Base-by-base conservation (phyloP, 768 basidiomycete genomes). In the Lepiota brunneoincarnata region DNA sequence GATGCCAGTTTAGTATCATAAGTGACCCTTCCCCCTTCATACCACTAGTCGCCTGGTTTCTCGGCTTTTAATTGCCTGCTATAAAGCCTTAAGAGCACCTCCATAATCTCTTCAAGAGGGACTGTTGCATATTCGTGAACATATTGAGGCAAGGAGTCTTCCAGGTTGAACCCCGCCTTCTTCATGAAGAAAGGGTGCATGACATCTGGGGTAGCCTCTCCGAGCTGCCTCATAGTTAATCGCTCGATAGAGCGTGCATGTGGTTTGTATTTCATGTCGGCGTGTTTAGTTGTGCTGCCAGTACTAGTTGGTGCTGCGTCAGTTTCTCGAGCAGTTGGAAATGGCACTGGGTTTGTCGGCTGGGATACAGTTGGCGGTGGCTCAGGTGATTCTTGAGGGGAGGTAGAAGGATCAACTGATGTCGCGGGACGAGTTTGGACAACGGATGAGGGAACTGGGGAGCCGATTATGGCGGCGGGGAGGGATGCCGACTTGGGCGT, bases 111-210 rank as follows among this genome's bases (percentile, higher is more conserved):
- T 69, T 92, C 91, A 44, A 93, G 70, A 2, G 92, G 89, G 52
- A 77, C 71, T n/a, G 89, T 87, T 5, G 88, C 92, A 57, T 89
- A 93, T 67, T 94, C 91, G 54, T 93, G 81, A 35, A 93, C 87
- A 61, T 91, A 92, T 59, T 89, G 88, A 11, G 91, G 91, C n/a
- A 93, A 64, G 0, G 89, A 85, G 58, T 91, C 89, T 64, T 91
- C 87, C 46, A 93, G 69, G 64, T 83, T 91, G 71, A 93, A 90
- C 0, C 90, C 88, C 1, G 89, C 83, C 63, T 83, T 88, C 63
- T 91, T 87, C 82, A 87, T 87, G 71, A 91, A 91, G 69, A 90
- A 89, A 2, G 87, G 87, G 65, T 88, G 89, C 89, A 88, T 89
- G 18, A 91, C 87, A 61, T 91, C 89, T 1, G 91, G 89, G 0